phyloP scores from a whole-genome alignment of 2,329 filamentous ascomycete genomes.

The Clonostachys rhizophaga region DNA sequence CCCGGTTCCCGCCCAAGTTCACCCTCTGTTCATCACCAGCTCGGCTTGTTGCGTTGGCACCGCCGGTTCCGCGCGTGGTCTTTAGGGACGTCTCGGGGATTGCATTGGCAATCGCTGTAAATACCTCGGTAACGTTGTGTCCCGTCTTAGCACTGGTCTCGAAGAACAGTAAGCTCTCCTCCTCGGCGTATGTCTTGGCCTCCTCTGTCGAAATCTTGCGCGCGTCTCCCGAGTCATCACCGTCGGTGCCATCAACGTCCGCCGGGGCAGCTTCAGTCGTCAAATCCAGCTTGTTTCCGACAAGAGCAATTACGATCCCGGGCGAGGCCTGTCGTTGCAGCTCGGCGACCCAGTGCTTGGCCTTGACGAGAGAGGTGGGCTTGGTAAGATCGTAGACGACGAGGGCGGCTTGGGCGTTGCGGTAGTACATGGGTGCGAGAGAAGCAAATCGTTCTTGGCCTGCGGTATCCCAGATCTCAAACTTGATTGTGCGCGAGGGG shows the following conservation, averaged over 20 bases:
- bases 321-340: conserved; percentile 93
- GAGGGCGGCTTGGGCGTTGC: conserved; percentile 94
- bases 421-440: conserved; percentile 98
- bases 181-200: conserved; percentile 88
- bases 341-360: conserved; percentile 98
- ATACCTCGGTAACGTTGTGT: conserved; percentile 90
- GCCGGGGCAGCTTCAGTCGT: conserved; percentile 53
- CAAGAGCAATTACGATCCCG: conserved; percentile 93
- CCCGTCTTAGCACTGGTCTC: conserved; percentile 98
- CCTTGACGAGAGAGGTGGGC: conserved; percentile 89
- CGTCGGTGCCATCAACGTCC: conserved; percentile 48
- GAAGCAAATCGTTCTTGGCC: conserved; percentile 97
- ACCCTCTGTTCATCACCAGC: conserved; percentile 69
- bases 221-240: conserved; percentile 65
- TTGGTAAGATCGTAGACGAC: conserved; percentile 99
- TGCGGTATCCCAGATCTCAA: conserved; percentile 97
- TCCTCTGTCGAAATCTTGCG: conserved; percentile 88
- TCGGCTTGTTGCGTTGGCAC: conserved; percentile 54
- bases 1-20: conserved; percentile 71
- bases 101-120: conserved; percentile 95
- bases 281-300: conserved; percentile 95
- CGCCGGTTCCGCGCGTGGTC: conserved; percentile 72
- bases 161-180: conserved; percentile 92
- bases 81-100: conserved; percentile 97
- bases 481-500: conserved; percentile 85